Evolutionary conservation across 371 early-diverging fungal species (phyloP), one percentile per base, ranked within the genome.

Genomic region (Polyrhizophydium stewartii): DNA sequence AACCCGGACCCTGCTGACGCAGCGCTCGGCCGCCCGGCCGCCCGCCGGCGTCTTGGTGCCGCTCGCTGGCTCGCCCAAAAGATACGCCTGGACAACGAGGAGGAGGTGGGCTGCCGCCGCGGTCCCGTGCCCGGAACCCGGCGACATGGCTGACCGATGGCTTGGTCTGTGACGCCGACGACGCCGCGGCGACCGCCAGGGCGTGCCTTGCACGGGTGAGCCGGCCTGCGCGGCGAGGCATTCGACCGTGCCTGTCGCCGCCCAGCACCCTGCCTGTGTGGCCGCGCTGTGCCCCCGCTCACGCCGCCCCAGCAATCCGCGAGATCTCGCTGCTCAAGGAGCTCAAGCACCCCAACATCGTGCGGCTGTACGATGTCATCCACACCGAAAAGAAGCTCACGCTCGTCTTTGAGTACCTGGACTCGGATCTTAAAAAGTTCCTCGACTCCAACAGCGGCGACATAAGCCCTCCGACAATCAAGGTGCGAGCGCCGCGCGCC

Each of bases 351-450:
- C 86, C 88, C 1, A 93, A 96, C 71, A 92, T 99, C 67, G 89
- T 99, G 71, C 83, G 87, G 19, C 85, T 99, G 24, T 85, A 93
- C 61, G 98, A 99, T 74, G 97, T 99, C 35, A 93, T 99, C 68
- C 99, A 99, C 72, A 98, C 96, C 2, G 97, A 98, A 69, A 90
- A 88, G 73, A 97, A 90, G 73, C 84, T 99, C 38, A 94, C 94
- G 72, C 86, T 99, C 31, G 99, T 99, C 27, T 99, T 99, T 81
- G 99, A 99, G 77, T 98, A 87, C 74, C 88, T 99, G 88, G 97
- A 97, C 68, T 90, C 90, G 75, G 99, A 99, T 78, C 83, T 99
- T 61, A 94, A 99, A 71, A 91, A 91, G 73, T 99, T 89, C 72
- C 88, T 98, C 91, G 95, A 94, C 63, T 64, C 62, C 22, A 66